A percentile compares a stretch with the other conserved stretches of the same genome.
Evolutionary conservation across 306 rosid species (phyloP).

Genomic region (Corylus avellana): DNA sequence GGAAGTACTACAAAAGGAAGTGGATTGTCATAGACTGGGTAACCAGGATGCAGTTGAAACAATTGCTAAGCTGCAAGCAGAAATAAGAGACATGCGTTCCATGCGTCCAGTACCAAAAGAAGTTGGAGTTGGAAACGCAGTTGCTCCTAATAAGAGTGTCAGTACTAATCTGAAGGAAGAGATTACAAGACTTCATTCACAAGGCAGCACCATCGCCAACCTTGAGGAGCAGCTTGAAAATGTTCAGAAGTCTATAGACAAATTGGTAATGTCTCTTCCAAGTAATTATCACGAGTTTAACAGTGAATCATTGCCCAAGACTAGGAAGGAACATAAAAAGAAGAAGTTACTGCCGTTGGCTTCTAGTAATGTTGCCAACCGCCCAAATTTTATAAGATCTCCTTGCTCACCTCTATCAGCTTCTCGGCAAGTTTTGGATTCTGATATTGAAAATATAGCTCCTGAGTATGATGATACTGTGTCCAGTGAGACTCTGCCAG

Average conservation of each 20-base stretch:
- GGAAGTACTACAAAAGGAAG: slow-evolving; percentile 95
- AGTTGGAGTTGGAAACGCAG: slow-evolving; percentile 72
- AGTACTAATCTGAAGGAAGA: slow-evolving; percentile 98
- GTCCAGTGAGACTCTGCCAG: slow-evolving; percentile 53
- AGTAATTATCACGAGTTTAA: slow-evolving; percentile 57
- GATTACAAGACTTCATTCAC: slow-evolving; percentile 95
- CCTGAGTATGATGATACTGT: slow-evolving; percentile 63
- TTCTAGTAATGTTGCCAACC: slow-evolving; percentile 62
- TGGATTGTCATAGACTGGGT: slow-evolving; percentile 96
- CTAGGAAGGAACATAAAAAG: slow-evolving; percentile 68
- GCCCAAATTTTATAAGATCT: slow-evolving; percentile 69
- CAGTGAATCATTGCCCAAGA: slow-evolving; percentile 64
- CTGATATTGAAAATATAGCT: slow-evolving; percentile 73
- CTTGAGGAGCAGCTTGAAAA: slow-evolving; percentile 98
- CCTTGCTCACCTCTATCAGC: slow-evolving; percentile 94
- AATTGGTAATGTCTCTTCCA: slow-evolving; percentile 96
- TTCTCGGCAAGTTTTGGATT: slow-evolving; percentile 65
- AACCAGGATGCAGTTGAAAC: slow-evolving; percentile 99
- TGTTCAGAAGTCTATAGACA: slow-evolving; percentile 98
- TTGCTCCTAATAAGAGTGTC: slow-evolving; percentile 77
- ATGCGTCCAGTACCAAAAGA: slow-evolving; percentile 61
- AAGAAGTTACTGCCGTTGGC: slow-evolving; percentile 83
- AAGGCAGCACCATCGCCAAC: slow-evolving; percentile 94
- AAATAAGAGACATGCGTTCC: slow-evolving; percentile 86
- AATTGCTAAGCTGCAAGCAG: slow-evolving; percentile 92